Percentiles rank a stretch among this genome's conserved stretches.
These are phyloP conservation scores for Thraustochytrium sp. DNA, from an alignment of 352 stramenopile species.

Conservation along the genomic window DNA sequence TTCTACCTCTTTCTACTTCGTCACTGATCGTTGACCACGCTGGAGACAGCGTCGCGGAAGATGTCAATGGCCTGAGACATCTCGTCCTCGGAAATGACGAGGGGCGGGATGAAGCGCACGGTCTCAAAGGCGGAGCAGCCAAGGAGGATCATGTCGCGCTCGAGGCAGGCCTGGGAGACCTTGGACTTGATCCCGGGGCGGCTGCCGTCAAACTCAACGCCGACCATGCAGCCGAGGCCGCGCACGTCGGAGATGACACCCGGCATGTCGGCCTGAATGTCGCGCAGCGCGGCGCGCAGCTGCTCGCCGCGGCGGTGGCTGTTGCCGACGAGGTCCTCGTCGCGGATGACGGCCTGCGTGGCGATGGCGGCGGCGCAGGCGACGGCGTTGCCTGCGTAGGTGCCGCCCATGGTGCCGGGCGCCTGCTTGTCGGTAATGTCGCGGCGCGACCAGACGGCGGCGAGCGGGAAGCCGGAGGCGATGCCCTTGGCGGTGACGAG, in stretches of 20 bases:
- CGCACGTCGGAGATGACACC: constrained; percentile 72
- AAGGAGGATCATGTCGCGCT: constrained; percentile 78
- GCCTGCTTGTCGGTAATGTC: constrained; percentile 73
- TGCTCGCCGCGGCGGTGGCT: constrained; percentile 63
- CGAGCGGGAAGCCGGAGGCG: constrained; percentile 80
- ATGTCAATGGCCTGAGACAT: constrained; percentile 54
- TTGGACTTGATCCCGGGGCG: constrained; percentile 63
- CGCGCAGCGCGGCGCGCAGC: constrained; percentile 66
- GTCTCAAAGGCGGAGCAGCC: constrained; percentile 77
- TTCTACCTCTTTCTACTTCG: background rate
- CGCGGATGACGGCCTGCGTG: constrained; percentile 69
- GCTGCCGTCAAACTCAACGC: constrained; percentile 74
- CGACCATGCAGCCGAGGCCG: constrained; percentile 83
- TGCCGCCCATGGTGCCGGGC: constrained; percentile 81
- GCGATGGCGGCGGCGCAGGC: constrained; percentile 80
- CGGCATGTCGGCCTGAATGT: constrained; percentile 64
- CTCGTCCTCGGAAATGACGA: constrained; percentile 76
- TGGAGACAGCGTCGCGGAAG: constrained; percentile 58
- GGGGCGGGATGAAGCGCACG: constrained; percentile 80
- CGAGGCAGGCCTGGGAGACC: constrained; percentile 69
- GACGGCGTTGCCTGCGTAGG: constrained; percentile 83
- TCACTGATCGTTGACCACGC: constrained; percentile 47
- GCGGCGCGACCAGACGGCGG: constrained; percentile 72
- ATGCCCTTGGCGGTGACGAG: constrained; percentile 87
- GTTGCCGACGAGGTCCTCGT: constrained; percentile 81